phyloP scores from a whole-genome alignment of 192 early-diverging fungal species.

The Coemansia sp. region DNA sequence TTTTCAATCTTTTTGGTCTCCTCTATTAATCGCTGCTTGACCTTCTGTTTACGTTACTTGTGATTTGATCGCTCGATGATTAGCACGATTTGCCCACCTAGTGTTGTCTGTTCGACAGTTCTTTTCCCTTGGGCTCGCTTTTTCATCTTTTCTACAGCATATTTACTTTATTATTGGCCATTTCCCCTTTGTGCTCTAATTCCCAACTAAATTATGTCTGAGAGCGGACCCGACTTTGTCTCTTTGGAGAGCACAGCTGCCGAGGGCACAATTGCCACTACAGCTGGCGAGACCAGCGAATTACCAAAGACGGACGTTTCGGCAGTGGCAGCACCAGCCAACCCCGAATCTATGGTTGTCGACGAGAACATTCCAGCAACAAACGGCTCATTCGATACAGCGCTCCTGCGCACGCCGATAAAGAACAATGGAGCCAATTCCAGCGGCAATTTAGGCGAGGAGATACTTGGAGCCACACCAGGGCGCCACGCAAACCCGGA shows the following conservation, averaged over 20 bases:
- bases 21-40: neutral
- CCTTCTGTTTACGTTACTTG: neutral
- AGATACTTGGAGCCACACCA: conserved; percentile 40
- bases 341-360: neutral
- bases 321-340: conserved; percentile 2
- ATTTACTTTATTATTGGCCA: neutral
- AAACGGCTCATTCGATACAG: conserved; percentile 1
- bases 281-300: neutral
- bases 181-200: neutral
- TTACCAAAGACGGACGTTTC: neutral
- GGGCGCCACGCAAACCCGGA: conserved; percentile 26
- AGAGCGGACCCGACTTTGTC: neutral
- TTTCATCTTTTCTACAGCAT: neutral
- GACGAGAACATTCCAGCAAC: neutral
- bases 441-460: conserved; percentile 14
- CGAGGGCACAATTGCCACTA: neutral
- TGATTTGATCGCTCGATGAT: neutral
- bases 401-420: conserved; percentile 13
- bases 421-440: conserved; percentile 4
- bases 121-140: neutral
- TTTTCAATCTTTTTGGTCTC: too few relatives aligned
- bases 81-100: neutral
- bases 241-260: neutral
- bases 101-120: neutral
- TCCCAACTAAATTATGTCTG: neutral